Evolutionary conservation across 2,329 filamentous ascomycete species (phyloP), one percentile per base, ranked within the genome.

Genomic region (Mycosphaerelloides madeirae): DNA sequence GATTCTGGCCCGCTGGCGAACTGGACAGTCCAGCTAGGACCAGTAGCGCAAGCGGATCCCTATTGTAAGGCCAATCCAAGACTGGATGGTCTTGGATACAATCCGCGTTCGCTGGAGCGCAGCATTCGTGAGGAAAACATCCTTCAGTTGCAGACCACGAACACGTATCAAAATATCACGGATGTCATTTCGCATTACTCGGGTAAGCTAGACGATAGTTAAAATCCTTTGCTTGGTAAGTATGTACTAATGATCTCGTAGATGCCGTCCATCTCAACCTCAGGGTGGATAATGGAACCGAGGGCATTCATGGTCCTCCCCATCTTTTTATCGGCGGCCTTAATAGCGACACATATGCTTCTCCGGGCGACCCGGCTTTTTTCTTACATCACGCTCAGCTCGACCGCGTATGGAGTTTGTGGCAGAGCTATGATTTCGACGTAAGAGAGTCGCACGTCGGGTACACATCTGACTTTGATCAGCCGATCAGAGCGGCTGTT

Each of bases 371-470:
- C 40, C 71, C 71, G 2, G 54, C 63, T 11, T 75, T 76, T 61
- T 76, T 66, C 57, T 60, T 72, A 19, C 73, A 75, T 49, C 73
- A 75, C 44, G 52, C 49, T 7, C 68, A 68, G 64, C 66, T 76
- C 2, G 47, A 49, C 31, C 62, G 69, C 2, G 50, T 67, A 2
- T 76, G 65, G 59, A 70, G 67, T 61, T 71, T 69, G 8, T 77
- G 74, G 73, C 73, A 76, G 54, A 69, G 68, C 46, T 53, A 66
- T 33, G 65, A 75, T 40, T 52, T 64, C 18, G 48, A 56, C 32
- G 57, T 57, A 4, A 60, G 72, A 20, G 13, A 15, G 20, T 29
- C 28, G 14, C 22, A 39, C 16, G 20, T 39, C 6, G 37, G 22
- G 5, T 25, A 25, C 22, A 25, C 22, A 5, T 6, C 5, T 9